Evolutionary conservation across 352 stramenopile genomes (phyloP).

Genomic region (Hyaloperonospora arabidopsidis): DNA sequence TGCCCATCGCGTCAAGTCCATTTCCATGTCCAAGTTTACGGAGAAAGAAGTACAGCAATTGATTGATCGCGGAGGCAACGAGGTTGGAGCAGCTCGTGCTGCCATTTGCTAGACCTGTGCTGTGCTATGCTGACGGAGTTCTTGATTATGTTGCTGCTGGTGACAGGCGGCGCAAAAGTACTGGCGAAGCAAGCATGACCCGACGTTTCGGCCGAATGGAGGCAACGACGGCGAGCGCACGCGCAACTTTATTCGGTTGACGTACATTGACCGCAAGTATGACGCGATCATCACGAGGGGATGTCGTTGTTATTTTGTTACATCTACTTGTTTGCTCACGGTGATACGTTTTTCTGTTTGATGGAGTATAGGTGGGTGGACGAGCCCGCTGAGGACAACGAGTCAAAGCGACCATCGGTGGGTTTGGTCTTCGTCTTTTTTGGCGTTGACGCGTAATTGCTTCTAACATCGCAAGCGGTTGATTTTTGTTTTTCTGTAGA

Average conservation of each 20-base stretch:
- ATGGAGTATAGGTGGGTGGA: slow-evolving; percentile 53
- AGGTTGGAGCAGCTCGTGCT: slow-evolving; percentile 32
- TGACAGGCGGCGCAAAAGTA: slow-evolving; percentile 74
- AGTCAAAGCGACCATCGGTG: slow-evolving; percentile 33
- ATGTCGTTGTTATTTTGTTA: neutral
- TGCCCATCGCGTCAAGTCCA: slow-evolving; percentile 89
- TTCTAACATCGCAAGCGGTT: slow-evolving; percentile 3
- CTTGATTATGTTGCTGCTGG: neutral
- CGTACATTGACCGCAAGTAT: slow-evolving; percentile 84
- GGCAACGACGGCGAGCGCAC: slow-evolving; percentile 72
- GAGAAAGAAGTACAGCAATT: slow-evolving; percentile 87
- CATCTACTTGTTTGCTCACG: neutral
- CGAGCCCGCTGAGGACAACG: slow-evolving; percentile 50
- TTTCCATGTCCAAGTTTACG: slow-evolving; percentile 91
- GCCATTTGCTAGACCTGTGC: too few relatives aligned
- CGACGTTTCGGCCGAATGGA: slow-evolving; percentile 65
- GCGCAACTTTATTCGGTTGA: slow-evolving; percentile 85
- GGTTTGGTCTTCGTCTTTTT: slow-evolving; percentile 5
- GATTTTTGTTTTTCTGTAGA: neutral
- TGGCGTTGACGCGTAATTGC: neutral
- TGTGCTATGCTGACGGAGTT: neutral
- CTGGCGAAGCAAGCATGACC: slow-evolving; percentile 76
- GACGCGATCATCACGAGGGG: slow-evolving; percentile 1
- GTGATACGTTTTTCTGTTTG: neutral
- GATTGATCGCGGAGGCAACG: slow-evolving; percentile 84